Evolutionary conservation across 1,284 basidiomycete genomes (phyloP).

Genomic region (Austroboletus rostrupii): DNA sequence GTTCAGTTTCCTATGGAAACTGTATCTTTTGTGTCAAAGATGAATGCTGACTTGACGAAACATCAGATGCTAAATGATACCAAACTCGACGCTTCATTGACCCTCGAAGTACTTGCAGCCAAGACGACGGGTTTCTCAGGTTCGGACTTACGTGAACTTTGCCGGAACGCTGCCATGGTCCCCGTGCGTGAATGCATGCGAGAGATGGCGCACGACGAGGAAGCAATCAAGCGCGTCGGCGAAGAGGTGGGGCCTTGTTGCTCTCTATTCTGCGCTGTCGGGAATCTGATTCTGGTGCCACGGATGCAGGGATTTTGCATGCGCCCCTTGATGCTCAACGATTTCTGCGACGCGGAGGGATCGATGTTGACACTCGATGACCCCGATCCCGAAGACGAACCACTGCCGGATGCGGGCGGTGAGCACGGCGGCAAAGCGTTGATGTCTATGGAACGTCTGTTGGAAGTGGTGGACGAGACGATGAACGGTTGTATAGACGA

Average conservation of each 20-base stretch:
- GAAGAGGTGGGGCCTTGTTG: conserved; percentile 44
- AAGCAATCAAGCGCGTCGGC: conserved; percentile 50
- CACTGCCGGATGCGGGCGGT: conserved; percentile 10
- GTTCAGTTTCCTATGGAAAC: conserved; percentile 16
- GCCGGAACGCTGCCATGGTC: conserved; percentile 87
- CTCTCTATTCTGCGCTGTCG: neutral
- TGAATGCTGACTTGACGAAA: neutral
- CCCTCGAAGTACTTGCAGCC: conserved; percentile 64
- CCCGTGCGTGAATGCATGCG: conserved; percentile 87
- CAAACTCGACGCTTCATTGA: conserved; percentile 62
- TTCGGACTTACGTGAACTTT: conserved; percentile 93
- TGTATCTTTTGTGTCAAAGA: too few species aligned
- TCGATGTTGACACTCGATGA: conserved; percentile 30
- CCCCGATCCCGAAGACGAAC: conserved; percentile 29
- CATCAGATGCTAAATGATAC: conserved; percentile 84
- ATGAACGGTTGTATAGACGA: neutral
- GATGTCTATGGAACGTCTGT: too few species aligned
- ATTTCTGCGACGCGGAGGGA: conserved; percentile 68
- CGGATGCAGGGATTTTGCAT: conserved; percentile 65
- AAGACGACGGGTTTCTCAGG: conserved; percentile 82
- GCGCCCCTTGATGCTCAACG: conserved; percentile 63
- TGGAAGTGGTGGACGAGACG: neutral
- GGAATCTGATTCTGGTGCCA: neutral
- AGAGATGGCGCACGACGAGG: conserved; percentile 50
- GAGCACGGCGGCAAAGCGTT: neutral